Evolutionary conservation across 306 rosid genomes (phyloP).

Genomic region (Potentilla sterilis): DNA sequence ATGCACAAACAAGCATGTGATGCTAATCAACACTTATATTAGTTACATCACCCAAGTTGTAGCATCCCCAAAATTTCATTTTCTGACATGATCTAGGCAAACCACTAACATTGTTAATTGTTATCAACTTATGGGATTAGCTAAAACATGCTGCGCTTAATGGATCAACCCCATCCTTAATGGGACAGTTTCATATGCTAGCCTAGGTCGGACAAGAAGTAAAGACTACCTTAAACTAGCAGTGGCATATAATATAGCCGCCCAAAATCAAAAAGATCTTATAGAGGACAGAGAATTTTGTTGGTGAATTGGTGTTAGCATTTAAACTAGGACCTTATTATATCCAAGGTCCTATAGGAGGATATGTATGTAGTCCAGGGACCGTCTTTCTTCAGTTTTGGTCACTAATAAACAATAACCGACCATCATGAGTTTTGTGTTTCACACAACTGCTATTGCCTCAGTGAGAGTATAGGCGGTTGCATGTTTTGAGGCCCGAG

Average conservation of each 20-base stretch:
- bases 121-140: not conserved
- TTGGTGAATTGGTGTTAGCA: constrained; percentile 33
- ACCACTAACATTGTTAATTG: not conserved
- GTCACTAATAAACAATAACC: constrained; percentile 19
- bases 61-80: constrained; percentile 1
- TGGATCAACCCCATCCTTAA: not conserved
- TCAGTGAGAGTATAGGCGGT: not conserved
- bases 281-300: constrained; percentile 18
- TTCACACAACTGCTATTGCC: not conserved
- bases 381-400: not conserved
- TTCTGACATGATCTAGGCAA: not conserved
- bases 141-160: constrained; percentile 8
- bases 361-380: constrained; percentile 4
- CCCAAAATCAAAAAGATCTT: constrained; percentile 40
- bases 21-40: not conserved
- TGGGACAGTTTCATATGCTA: constrained; percentile 12
- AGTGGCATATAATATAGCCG: constrained; percentile 18
- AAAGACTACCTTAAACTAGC: constrained; percentile 15
- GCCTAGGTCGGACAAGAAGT: constrained; percentile 11
- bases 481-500: constrained; percentile 7
- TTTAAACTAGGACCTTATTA: constrained; percentile 9
- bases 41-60: constrained; percentile 9
- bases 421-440: constrained; percentile 1
- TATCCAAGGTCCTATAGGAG: not conserved
- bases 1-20: constrained; percentile 8